Evolutionary conservation across 192 early-diverging fungal species (phyloP), one percentile per base, ranked within the genome.

Genomic region (Coemansia sp.): DNA sequence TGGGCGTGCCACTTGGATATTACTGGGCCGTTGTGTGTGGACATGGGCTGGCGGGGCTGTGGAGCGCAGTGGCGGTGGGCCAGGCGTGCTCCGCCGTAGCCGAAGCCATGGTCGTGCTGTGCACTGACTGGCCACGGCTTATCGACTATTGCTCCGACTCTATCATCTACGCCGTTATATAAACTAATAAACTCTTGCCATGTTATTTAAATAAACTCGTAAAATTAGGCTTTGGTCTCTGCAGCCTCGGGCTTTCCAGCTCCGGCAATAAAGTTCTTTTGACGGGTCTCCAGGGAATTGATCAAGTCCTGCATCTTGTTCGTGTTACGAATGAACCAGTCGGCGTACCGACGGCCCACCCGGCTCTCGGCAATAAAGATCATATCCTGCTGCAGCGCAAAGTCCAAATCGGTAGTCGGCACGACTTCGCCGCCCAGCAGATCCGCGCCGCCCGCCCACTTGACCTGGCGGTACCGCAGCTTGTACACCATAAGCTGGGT

Each of bases 291-390:
- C 23, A 76, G 56, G 43, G 12, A 66, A 64, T 69, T 66, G 35
- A 81, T 59, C n/a, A 81, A 41, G 57, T 81, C 79, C 64, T 81
- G 79, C 35, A 94, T 91, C 83, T 93, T 94, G 80, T 90, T 93
- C 63, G 94, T 91, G 81, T 98, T 89, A 61, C 94, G 88, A 70
- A 96, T 89, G 69, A 96, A 96, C 92, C 93, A 98, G 66, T 98
- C 96, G 37, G 88, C 94, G 74, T 93, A 93, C 62, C 92, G 87
- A 47, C 93, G 88, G 25, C 92, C 93, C n/a, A 92, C 87, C 73
- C 95, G 93, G 82, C 86, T 90, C 82, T 98, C 96, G 9, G 90
- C 88, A 81, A 98, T 92, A 79, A 94, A 89, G 75, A 98, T 91
- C 88, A 98, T 90, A 58, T 96, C 94, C 71, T 94, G 82, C 84